A percentile compares a stretch with the other conserved stretches of the same genome.
phyloP scores from a whole-genome alignment of 2,329 filamentous ascomycete genomes.

The Pseudocercospora crystallina region DNA sequence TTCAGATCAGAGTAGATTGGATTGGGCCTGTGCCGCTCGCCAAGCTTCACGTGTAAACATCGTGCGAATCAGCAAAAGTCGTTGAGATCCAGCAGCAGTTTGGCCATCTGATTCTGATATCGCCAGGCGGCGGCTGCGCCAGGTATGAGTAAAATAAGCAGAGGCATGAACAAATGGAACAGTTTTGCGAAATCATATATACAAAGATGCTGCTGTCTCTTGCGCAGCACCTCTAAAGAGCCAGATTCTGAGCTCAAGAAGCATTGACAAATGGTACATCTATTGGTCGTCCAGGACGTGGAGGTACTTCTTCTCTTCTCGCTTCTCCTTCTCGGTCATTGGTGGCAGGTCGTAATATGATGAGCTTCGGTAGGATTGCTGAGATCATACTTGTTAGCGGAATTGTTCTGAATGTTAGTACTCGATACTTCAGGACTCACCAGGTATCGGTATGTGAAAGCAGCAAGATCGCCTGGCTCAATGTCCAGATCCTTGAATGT shows the following conservation, averaged over 20 bases:
- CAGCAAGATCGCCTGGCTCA: conserved; percentile 79
- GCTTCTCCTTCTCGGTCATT: conserved; percentile 89
- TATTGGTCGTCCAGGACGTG: conserved; percentile 89
- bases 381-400: conserved; percentile 14
- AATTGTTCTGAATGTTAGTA: conserved; percentile 34
- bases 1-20: too few relatives aligned
- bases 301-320: conserved; percentile 93
- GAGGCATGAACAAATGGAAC: neutral
- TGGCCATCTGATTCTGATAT: too few relatives aligned
- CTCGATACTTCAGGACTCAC: conserved; percentile 53
- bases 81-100: too few relatives aligned
- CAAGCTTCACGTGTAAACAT: too few relatives aligned
- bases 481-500: conserved; percentile 94
- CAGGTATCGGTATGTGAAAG: conserved; percentile 90
- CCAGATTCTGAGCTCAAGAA: neutral
- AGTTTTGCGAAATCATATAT: conserved; percentile 4
- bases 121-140: too few relatives aligned
- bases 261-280: conserved; percentile 22
- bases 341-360: conserved; percentile 91
- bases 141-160: neutral
- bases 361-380: conserved; percentile 88
- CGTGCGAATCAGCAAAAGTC: too few relatives aligned
- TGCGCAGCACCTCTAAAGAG: neutral
- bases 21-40: too few relatives aligned
- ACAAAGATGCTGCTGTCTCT: neutral